A percentile compares a stretch with the other conserved stretches of the same genome.
These are phyloP conservation scores for Globisporangium abappressorium DNA, from an alignment of 352 stramenopile species.

Conservation along the genomic window DNA sequence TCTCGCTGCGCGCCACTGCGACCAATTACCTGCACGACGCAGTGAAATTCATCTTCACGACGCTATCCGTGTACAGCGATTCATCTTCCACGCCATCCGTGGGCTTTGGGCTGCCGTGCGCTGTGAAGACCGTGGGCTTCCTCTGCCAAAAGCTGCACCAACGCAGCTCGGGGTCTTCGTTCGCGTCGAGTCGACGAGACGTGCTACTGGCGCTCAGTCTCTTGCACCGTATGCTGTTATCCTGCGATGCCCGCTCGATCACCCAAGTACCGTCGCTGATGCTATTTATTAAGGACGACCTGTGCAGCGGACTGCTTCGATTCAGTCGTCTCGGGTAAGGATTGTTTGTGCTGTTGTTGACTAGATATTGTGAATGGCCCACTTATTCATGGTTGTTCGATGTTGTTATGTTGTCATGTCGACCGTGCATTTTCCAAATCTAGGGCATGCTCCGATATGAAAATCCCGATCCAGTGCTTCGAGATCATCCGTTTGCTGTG, in stretches of 20 bases:
- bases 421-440: not conserved
- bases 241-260: slow-evolving; percentile 50
- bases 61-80: slow-evolving; percentile 43
- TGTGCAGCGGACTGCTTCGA: slow-evolving; percentile 69
- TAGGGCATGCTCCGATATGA: slow-evolving; percentile 49
- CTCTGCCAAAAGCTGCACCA: slow-evolving; percentile 78
- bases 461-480: slow-evolving; percentile 58
- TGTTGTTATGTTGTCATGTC: not conserved
- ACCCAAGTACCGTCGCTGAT: slow-evolving; percentile 61
- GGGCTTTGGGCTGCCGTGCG: slow-evolving; percentile 70
- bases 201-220: slow-evolving; percentile 72
- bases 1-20: slow-evolving; percentile 57
- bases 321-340: slow-evolving; percentile 68
- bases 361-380: not conserved
- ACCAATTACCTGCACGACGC: slow-evolving; percentile 63
- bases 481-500: slow-evolving; percentile 70
- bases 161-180: slow-evolving; percentile 22
- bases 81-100: slow-evolving; percentile 1
- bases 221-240: slow-evolving; percentile 48
- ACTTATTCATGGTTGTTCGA: not conserved
- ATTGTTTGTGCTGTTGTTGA: not conserved
- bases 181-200: slow-evolving; percentile 41
- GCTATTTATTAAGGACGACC: slow-evolving; percentile 82
- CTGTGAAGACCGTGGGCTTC: slow-evolving; percentile 78
- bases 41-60: slow-evolving; percentile 66